Evolutionary conservation across 2,329 filamentous ascomycete genomes (phyloP).

Genomic region (Mollisia scopiformis): DNA sequence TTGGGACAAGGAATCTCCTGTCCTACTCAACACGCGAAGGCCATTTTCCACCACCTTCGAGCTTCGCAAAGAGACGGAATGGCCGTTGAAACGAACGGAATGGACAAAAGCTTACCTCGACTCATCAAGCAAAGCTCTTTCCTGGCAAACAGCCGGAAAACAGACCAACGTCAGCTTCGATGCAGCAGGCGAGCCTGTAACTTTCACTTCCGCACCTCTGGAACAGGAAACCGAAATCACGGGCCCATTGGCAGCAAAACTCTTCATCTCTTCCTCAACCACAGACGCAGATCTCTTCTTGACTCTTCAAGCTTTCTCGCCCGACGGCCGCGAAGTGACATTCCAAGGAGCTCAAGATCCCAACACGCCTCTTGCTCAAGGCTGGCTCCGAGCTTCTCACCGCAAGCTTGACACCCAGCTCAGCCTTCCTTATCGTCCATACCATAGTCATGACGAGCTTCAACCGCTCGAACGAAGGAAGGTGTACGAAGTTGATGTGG

Average conservation of each 20-base stretch:
- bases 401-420: neutral
- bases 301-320: neutral
- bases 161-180: neutral
- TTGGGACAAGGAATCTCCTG: neutral
- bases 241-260: neutral
- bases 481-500: neutral
- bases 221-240: neutral
- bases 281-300: neutral
- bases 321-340: neutral
- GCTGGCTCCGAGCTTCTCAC: neutral
- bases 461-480: neutral
- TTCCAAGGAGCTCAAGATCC: neutral
- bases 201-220: neutral
- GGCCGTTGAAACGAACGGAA: neutral
- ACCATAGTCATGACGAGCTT: neutral
- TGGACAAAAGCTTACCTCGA: neutral
- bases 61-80: neutral
- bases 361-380: neutral
- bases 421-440: neutral
- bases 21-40: neutral
- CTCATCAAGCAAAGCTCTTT: neutral
- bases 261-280: neutral
- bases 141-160: neutral
- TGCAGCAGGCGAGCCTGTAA: neutral
- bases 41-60: neutral